These are phyloP conservation scores for Pseudogymnoascus verrucosus DNA, from an alignment of 2,329 filamentous ascomycete genomes.

Conservation along the genomic window DNA sequence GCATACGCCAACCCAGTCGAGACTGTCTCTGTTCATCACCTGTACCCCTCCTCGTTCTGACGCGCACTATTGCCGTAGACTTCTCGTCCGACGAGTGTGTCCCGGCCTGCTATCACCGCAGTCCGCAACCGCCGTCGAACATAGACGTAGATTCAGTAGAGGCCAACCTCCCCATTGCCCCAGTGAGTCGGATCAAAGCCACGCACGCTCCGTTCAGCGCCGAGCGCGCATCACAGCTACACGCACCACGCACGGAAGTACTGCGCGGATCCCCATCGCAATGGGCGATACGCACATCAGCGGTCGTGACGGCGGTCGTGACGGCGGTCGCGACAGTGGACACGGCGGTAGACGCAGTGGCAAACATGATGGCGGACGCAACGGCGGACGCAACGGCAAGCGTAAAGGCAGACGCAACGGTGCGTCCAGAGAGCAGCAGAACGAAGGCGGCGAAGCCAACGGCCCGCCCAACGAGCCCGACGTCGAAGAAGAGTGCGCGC, in stretches of 20 bases:
- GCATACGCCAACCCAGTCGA: background rate
- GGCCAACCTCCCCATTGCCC: background rate
- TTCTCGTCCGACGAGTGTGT: background rate
- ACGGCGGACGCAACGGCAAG: background rate
- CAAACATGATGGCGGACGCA: background rate
- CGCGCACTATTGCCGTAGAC: background rate
- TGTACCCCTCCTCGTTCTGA: background rate
- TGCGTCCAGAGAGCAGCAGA: background rate
- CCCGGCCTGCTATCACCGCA: background rate
- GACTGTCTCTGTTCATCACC: background rate
- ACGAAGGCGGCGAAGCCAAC: background rate
- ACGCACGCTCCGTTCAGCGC: background rate
- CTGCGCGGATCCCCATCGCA: background rate
- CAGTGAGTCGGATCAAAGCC: background rate
- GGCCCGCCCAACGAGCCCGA: background rate
- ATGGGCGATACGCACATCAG: background rate
- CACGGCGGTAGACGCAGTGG: background rate
- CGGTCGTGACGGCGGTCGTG: background rate
- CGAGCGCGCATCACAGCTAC: too few species aligned
- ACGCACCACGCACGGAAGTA: background rate
- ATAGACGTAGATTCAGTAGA: background rate
- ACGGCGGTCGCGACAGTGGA: background rate
- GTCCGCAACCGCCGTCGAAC: background rate
- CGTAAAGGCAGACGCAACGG: background rate
- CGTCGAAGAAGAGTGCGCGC: background rate